phyloP scores from a whole-genome alignment of 164 flowering plant genomes.

The Euptelea pleiosperma region DNA sequence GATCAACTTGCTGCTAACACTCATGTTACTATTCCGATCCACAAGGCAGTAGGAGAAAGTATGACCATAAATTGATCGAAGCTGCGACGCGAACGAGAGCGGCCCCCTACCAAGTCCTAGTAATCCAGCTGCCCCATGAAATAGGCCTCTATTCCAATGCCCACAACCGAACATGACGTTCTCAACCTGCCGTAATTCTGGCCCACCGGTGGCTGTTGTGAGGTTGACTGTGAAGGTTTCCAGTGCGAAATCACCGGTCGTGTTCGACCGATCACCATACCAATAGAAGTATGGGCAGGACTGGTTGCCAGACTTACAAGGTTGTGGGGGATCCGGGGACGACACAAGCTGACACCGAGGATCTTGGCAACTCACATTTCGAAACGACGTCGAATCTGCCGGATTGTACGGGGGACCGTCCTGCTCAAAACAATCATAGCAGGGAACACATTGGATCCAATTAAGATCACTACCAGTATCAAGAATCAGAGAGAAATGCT shows the following conservation, averaged over 20 bases:
- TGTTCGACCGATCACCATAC: slow-evolving; percentile 94
- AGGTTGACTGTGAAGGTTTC: slow-evolving; percentile 90
- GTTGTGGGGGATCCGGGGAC: slow-evolving; percentile 67
- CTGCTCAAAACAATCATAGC: slow-evolving; percentile 85
- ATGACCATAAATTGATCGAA: slow-evolving; percentile 69
- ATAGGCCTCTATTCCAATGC: slow-evolving; percentile 93
- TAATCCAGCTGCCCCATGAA: slow-evolving; percentile 93
- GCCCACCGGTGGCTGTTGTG: slow-evolving; percentile 35
- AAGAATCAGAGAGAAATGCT: slow-evolving; percentile 74
- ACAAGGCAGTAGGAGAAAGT: slow-evolving; percentile 94
- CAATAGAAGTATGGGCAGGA: slow-evolving; percentile 84
- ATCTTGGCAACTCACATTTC: slow-evolving; percentile 59
- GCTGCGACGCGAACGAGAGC: slow-evolving; percentile 84
- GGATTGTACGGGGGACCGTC: slow-evolving; percentile 77
- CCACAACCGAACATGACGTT: slow-evolving; percentile 97
- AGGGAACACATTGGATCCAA: slow-evolving; percentile 92
- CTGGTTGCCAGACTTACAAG: slow-evolving; percentile 54
- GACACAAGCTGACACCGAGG: slow-evolving; percentile 65
- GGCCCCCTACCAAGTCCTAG: slow-evolving; percentile 91
- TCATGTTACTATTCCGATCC: slow-evolving; percentile 67
- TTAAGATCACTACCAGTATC: slow-evolving; percentile 98
- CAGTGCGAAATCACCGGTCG: slow-evolving; percentile 85
- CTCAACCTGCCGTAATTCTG: slow-evolving; percentile 52
- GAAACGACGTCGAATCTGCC: slow-evolving; percentile 45
- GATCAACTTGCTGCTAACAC: slow-evolving; percentile 82